A percentile compares a stretch with the other conserved stretches of the same genome.
Conservation (phyloP, 441 rosid species). For the Cnidoscolus chayamansa region DNA sequence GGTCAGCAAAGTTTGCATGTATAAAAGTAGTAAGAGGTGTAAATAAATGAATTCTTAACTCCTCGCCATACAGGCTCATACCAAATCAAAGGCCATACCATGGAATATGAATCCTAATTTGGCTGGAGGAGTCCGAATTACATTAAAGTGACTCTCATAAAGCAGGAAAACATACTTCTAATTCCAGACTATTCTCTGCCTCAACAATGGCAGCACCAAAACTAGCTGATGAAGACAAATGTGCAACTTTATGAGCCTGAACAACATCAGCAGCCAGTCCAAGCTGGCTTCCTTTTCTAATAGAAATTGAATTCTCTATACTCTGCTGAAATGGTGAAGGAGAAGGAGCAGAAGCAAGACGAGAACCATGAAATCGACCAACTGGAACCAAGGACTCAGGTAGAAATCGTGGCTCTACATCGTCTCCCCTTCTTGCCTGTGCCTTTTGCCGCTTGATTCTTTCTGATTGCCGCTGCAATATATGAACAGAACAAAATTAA, state of each 20-base stretch:
- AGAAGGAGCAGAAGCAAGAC: conserved; percentile 84
- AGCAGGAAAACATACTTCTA: conserved; percentile 74
- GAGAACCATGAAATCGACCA: conserved; percentile 70
- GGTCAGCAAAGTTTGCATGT: conserved; percentile 11
- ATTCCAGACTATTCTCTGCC: conserved; percentile 65
- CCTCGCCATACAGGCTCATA: conserved; percentile 50
- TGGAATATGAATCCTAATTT: conserved; percentile 42
- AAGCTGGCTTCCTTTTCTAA: background rate
- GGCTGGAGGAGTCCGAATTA: conserved; percentile 49
- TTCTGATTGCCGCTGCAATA: conserved; percentile 71
- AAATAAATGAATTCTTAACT: conserved; percentile 35
- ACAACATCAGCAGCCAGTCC: conserved; percentile 20
- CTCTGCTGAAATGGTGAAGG: conserved; percentile 70
- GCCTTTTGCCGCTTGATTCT: conserved; percentile 67
- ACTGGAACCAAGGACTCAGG: conserved; percentile 77
- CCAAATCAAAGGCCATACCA: conserved; percentile 45
- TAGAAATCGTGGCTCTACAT: conserved; percentile 46
- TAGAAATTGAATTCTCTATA: conserved; percentile 11
- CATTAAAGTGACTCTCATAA: conserved; percentile 47
- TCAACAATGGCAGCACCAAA: conserved; percentile 81
- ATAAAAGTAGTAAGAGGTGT: conserved; percentile 12
- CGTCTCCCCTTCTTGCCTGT: conserved; percentile 57
- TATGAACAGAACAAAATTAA: conserved; percentile 16
- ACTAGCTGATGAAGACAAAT: conserved; percentile 50
- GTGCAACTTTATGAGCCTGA: conserved; percentile 42